Evolutionary conservation across 2,329 filamentous ascomycete species (phyloP).

Genomic region (Graphium sp.): DNA sequence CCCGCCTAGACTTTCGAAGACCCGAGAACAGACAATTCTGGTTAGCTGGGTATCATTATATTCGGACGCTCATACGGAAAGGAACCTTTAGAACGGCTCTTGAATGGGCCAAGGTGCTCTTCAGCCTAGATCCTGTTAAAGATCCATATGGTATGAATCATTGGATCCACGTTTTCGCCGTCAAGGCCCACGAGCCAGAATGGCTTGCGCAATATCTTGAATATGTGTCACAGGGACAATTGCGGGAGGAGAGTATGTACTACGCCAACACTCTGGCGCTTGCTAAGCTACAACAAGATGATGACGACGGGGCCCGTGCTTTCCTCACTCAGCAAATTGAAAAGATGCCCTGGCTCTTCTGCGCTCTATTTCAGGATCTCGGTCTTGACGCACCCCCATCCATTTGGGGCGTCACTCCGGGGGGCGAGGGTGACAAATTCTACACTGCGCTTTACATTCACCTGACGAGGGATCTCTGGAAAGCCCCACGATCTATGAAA

Average conservation of each 20-base stretch:
- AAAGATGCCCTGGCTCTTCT: constrained; percentile 71
- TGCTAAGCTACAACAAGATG: constrained; percentile 55
- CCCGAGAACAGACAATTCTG: constrained; percentile 87
- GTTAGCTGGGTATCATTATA: constrained; percentile 78
- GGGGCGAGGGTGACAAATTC: constrained; percentile 44
- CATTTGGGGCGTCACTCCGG: constrained; percentile 65
- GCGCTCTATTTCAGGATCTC: constrained; percentile 62
- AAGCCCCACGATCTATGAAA: constrained; percentile 51
- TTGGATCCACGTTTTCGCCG: constrained; percentile 66
- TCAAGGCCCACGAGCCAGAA: constrained; percentile 62
- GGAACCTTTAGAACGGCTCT: constrained; percentile 89
- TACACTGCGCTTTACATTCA: constrained; percentile 61
- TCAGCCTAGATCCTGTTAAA: constrained; percentile 48
- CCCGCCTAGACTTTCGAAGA: constrained; percentile 62
- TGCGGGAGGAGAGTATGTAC: constrained; percentile 38
- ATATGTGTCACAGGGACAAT: constrained; percentile 16
- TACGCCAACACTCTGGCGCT: constrained; percentile 62
- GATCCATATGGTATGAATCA: constrained; percentile 78
- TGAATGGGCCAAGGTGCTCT: constrained; percentile 80
- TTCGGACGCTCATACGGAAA: constrained; percentile 69
- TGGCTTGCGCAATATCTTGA: constrained; percentile 58
- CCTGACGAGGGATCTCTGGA: constrained; percentile 72
- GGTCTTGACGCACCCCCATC: constrained; percentile 61
- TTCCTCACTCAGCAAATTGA: constrained; percentile 52
- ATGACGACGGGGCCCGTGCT: constrained; percentile 46